Conservation (phyloP, 345 rosid genomes). For the Rhizophora apiculata region DNA sequence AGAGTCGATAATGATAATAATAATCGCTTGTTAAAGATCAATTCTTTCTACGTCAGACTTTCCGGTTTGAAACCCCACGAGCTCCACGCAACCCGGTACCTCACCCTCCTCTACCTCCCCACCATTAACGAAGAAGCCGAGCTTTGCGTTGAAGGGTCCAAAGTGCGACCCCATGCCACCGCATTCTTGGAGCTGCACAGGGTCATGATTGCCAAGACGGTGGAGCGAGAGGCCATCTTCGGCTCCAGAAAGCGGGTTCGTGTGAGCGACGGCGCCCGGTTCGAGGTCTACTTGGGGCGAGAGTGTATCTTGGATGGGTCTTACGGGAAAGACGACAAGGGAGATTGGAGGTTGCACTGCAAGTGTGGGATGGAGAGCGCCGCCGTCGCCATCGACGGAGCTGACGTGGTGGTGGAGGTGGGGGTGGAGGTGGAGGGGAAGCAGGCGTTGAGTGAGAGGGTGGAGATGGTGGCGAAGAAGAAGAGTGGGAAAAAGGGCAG, state of each 20-base stretch:
- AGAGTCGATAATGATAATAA: background rate
- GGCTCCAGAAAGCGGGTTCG: slow-evolving; percentile 62
- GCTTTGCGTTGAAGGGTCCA: slow-evolving; percentile 57
- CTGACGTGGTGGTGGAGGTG: slow-evolving; percentile 44
- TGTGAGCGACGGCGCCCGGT: slow-evolving; percentile 54
- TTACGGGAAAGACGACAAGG: slow-evolving; percentile 46
- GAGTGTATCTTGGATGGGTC: slow-evolving; percentile 61
- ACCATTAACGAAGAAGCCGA: slow-evolving; percentile 45
- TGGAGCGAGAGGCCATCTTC: slow-evolving; percentile 39
- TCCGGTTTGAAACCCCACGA: slow-evolving; percentile 22
- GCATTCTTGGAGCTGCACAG: slow-evolving; percentile 67
- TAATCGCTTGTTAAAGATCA: slow-evolving; percentile 35
- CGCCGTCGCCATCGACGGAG: background rate
- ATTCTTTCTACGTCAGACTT: slow-evolving; percentile 58
- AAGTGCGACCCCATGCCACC: slow-evolving; percentile 49
- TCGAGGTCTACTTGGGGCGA: slow-evolving; percentile 60
- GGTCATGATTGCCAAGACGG: slow-evolving; percentile 29
- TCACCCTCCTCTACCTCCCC: slow-evolving; percentile 67
- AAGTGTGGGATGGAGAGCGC: slow-evolving; percentile 41
- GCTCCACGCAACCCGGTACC: slow-evolving; percentile 39
- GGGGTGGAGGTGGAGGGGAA: slow-evolving; percentile 49
- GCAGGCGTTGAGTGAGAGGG: slow-evolving; percentile 43
- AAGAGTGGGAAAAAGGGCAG: slow-evolving; percentile 22
- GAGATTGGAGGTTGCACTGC: slow-evolving; percentile 60
- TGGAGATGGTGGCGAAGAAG: slow-evolving; percentile 36